A percentile compares a stretch with the other conserved stretches of the same genome.
These are phyloP conservation scores for Colletotrichum incanum DNA, from an alignment of 2,329 filamentous ascomycete species.

Conservation along the genomic window DNA sequence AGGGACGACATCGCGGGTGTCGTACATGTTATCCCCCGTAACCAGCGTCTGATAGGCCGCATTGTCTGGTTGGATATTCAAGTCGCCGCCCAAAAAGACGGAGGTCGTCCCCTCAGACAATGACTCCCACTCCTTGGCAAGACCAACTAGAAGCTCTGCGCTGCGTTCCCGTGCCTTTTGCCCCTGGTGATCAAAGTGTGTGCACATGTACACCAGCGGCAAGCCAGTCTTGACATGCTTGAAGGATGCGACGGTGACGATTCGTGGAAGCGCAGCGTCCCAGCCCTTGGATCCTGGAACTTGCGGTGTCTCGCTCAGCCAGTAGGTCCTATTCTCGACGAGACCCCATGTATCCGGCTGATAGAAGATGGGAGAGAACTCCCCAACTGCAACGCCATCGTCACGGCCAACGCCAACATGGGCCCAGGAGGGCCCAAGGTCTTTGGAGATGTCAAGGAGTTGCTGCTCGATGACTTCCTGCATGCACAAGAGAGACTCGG, in stretches of 20 bases:
- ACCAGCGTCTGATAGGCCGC: constrained; percentile 48
- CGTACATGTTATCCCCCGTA: constrained; percentile 44
- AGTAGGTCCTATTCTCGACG: constrained; percentile 68
- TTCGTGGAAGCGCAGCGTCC: constrained; percentile 61
- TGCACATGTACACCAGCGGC: constrained; percentile 63
- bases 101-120: constrained; percentile 34
- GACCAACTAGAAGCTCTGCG: constrained; percentile 56
- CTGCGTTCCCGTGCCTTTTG: constrained; percentile 56
- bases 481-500: constrained; percentile 59
- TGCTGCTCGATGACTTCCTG: constrained; percentile 66
- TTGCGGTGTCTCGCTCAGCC: constrained; percentile 74
- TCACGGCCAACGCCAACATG: constrained; percentile 72
- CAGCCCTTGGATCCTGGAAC: constrained; percentile 72
- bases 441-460: constrained; percentile 58
- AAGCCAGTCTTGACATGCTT: constrained; percentile 56
- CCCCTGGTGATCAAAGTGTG: constrained; percentile 68
- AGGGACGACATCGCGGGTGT: constrained; percentile 48
- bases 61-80: constrained; percentile 51
- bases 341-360: constrained; percentile 67
- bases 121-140: constrained; percentile 49
- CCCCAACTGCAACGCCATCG: constrained; percentile 72
- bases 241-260: constrained; percentile 65
- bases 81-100: constrained; percentile 53
- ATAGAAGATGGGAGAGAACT: constrained; percentile 81
- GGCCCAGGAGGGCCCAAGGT: constrained; percentile 62